A percentile compares a stretch with the other conserved stretches of the same genome.
Evolutionary conservation across 352 stramenopile genomes (phyloP).

Genomic region (Pythium folliculosum): DNA sequence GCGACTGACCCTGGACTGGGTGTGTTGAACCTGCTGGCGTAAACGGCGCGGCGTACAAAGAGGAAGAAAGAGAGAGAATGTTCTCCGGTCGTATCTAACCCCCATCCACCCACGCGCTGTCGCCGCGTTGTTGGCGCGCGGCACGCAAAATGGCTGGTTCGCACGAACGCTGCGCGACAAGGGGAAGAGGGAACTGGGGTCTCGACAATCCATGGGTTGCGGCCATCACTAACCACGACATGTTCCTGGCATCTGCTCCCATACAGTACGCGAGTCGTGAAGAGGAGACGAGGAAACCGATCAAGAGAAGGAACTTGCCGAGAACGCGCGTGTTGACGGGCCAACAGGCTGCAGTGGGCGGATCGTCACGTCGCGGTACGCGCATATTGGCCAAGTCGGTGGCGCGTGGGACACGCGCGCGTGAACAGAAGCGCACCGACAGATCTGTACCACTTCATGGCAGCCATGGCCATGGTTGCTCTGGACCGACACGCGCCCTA

Average conservation of each 20-base stretch:
- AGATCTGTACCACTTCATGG: no score
- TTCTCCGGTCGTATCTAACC: background rate
- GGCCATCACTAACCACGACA: background rate
- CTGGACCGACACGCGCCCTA: background rate
- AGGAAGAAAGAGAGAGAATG: background rate
- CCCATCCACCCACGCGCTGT: background rate
- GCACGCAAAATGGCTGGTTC: background rate
- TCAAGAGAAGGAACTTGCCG: conserved; percentile 6
- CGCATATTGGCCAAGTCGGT: background rate
- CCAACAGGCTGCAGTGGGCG: no score
- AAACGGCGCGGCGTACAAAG: background rate
- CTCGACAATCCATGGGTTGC: background rate
- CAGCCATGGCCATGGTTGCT: no score
- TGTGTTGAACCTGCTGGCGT: background rate
- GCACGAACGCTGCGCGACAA: background rate
- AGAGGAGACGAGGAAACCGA: background rate
- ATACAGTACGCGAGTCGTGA: background rate
- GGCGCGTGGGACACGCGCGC: background rate
- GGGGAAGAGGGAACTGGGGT: background rate
- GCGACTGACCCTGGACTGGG: background rate
- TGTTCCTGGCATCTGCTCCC: background rate
- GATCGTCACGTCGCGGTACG: background rate
- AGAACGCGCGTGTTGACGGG: conserved; percentile 12
- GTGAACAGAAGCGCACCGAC: no score
- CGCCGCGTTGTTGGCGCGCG: background rate